A percentile compares a stretch with the other conserved stretches of the same genome.
These are phyloP conservation scores for Mucor lusitanicus DNA, from an alignment of 371 early-diverging fungal genomes.

Conservation along the genomic window DNA sequence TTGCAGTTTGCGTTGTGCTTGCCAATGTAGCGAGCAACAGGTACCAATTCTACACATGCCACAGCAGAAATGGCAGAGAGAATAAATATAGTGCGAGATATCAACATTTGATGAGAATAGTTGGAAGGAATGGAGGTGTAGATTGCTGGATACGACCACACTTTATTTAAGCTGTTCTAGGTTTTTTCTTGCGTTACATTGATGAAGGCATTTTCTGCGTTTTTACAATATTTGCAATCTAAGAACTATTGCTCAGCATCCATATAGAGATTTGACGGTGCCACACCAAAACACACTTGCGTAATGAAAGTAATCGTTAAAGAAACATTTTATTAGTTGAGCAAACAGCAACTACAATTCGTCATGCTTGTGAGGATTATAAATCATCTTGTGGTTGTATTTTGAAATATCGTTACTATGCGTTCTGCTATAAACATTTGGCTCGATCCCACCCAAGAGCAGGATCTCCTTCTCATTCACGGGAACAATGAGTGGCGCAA, in stretches of 20 bases:
- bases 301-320: no score
- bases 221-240: no score
- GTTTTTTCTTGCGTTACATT: no score
- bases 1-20: background rate
- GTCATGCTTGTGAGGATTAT: background rate
- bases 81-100: background rate
- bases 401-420: background rate
- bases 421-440: background rate
- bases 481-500: background rate
- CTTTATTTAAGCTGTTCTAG: background rate
- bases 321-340: no score
- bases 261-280: no score
- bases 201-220: no score
- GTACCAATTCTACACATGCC: background rate
- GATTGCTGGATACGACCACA: background rate
- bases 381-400: background rate
- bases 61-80: background rate
- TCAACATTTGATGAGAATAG: background rate
- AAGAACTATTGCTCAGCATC: no score
- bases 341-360: background rate
- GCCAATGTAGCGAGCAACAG: background rate
- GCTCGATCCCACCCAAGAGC: background rate
- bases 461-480: background rate
- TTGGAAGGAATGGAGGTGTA: background rate
- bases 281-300: background rate